Evolutionary conservation across 768 basidiomycete genomes (phyloP), one percentile per base, ranked within the genome.

Genomic region (Termitomyces sp.): DNA sequence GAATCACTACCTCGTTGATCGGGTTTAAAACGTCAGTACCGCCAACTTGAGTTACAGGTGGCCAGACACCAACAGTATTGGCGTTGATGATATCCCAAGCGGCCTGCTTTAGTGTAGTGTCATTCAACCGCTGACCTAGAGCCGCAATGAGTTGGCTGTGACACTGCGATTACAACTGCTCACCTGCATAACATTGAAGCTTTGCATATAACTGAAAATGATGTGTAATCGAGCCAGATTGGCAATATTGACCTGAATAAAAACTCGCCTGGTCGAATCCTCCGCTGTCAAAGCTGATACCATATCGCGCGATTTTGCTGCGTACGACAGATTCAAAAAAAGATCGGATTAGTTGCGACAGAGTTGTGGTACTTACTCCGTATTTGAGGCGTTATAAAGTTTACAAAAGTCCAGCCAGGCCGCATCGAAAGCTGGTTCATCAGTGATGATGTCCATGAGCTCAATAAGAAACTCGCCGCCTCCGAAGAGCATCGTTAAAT

Each of bases 11-110:
- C 47, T 84, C 79, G 0, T 66, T 68, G 61, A 78, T 69, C 8
- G 74, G 74, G 52, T 82, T 77, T 12, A 86, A 74, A 60, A 87
- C 77, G 40, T 79, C 72, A 18, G 69, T 72, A 5, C 75, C 76
- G 50, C 80, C 72, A 33, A 81, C 67, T 12, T 73, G 66, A 20
- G 75, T 81, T 57, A 69, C 66, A 41, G 72, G 71, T n/a, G 69
- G 64, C 67, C 70, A 75, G 18, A 76, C 69, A 4, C 75, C 75
- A 18, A 69, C 70, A 7, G 67, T 73, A 50, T 71, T 74, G 1
- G 57, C 65, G 50, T 61, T 70, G 46, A 74, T 66, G 50, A 69
- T 61, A 35, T 70, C 63, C 74, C 74, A 75, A 18, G 75, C 75
- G 4, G 72, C 69, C 66, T 73, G 68, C 55, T 74, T 72, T 18